Evolutionary conservation across 176 grass and related monocot species (phyloP), one percentile per base, ranked within the genome.

Genomic region (Aegilops umbellulata): DNA sequence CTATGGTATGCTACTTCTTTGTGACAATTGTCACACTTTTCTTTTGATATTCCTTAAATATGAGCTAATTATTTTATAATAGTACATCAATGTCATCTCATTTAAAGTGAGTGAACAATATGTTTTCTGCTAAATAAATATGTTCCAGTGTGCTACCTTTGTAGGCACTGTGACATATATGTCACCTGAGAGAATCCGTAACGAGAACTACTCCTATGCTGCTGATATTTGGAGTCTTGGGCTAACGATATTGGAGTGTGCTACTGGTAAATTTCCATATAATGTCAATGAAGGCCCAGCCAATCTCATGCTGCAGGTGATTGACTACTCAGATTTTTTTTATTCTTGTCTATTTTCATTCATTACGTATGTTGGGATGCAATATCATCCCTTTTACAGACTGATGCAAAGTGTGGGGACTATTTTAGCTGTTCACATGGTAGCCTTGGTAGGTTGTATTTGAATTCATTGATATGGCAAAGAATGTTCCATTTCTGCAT

Each of bases 221-320:
- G 96, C 96, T 86, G 96, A 98, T 89, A 95, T 98, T 90, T 98
- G 93, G 96, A 98, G 96, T 73, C 86, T 98, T 89, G 96, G 96
- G 66, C 85, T 98, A 88, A 84, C 88, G 23, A 86, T 95, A 74
- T 94, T 98, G 81, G 97, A 98, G 84, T 98, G 97, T 88, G 92
- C 89, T 65, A 94, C 92, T 68, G 97, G 97, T 85, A 95, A 94
- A 85, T 98, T 98, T 90, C 93, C 97, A 88, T 98, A 95, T 77
- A 87, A 84, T 4, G 92, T 95, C 83, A 95, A 98, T 80, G 94
- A 92, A 64, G 97, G 97, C 17, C 88, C 88, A 84, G 97, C 94
- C 27, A 95, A 94, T 88, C 90, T 98, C 23, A 98, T 98, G 97
- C 89, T 98, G 68, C 97, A 98, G 92, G 97, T 95, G 6, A n/a